phyloP scores from a whole-genome alignment of 2,329 filamentous ascomycete species.

The Epichloe glyceriae region DNA sequence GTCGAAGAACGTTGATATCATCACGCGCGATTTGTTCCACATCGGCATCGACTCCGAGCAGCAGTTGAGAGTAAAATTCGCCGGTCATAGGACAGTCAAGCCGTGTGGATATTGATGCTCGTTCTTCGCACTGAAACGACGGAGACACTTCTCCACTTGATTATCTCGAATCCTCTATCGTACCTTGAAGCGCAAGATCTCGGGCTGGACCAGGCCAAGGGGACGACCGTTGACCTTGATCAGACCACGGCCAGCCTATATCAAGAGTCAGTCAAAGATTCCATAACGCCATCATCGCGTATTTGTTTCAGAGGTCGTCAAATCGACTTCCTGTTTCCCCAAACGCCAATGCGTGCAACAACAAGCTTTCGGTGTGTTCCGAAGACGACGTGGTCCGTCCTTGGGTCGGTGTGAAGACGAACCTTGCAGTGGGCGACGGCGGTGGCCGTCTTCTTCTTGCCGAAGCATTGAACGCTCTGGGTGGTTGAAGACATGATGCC shows the following conservation, averaged over 20 bases:
- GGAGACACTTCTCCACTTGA: neutral
- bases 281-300: neutral
- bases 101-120: neutral
- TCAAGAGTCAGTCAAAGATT: constrained; percentile 16
- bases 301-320: neutral
- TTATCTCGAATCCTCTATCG: constrained; percentile 14
- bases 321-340: neutral
- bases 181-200: constrained; percentile 96
- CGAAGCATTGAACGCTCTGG: constrained; percentile 93
- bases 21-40: neutral
- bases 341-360: neutral
- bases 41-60: neutral
- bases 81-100: neutral
- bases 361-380: neutral
- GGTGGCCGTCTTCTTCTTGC: constrained; percentile 91
- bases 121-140: neutral
- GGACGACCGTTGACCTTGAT: constrained; percentile 99
- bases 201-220: constrained; percentile 84
- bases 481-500: constrained; percentile 61
- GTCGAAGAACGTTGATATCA: neutral
- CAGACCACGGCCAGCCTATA: constrained; percentile 49
- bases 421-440: constrained; percentile 90
- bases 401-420: constrained; percentile 21
- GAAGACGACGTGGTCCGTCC: neutral
- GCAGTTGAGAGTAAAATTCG: no score